A percentile compares a stretch with the other conserved stretches of the same genome.
Conservation (phyloP, 805 yeast species). For the Brettanomyces nanus region DNA sequence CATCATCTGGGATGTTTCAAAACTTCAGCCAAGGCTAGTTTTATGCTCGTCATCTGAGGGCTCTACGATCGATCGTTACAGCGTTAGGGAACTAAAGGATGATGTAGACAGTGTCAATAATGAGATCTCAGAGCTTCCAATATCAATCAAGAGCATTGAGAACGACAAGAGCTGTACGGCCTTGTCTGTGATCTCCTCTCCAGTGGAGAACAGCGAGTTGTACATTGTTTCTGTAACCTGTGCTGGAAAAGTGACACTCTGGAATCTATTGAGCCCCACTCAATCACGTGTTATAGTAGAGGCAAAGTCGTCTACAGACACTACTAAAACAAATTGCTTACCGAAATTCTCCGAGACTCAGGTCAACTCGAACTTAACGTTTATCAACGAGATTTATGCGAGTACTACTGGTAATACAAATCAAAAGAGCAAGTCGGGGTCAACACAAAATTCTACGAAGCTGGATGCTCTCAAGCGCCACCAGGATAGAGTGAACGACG, state of each 20-base stretch:
- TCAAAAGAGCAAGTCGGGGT: slow-evolving; percentile 4
- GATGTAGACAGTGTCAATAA: slow-evolving; percentile 17
- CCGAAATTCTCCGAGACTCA: slow-evolving; percentile 26
- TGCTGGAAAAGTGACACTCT: slow-evolving; percentile 23
- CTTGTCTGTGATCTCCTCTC: slow-evolving; percentile 7
- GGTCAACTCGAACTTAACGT: slow-evolving; percentile 30
- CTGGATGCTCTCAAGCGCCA: slow-evolving; percentile 30
- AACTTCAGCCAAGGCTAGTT: slow-evolving; percentile 40
- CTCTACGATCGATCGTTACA: slow-evolving; percentile 19
- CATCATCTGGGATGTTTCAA: slow-evolving; percentile 69
- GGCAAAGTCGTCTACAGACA: slow-evolving; percentile 1
- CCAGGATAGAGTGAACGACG: slow-evolving; percentile 5
- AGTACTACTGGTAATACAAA: slow-evolving; percentile 5
- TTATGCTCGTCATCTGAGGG: slow-evolving; percentile 18
- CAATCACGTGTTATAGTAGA: slow-evolving; percentile 27
- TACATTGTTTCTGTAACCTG: slow-evolving; percentile 13
- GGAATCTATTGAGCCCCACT: slow-evolving; percentile 30
- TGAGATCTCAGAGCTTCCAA: slow-evolving; percentile 12
- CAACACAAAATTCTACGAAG: slow-evolving; percentile 27
- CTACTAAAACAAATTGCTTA: neutral
- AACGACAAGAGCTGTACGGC: slow-evolving; percentile 21
- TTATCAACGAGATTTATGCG: slow-evolving; percentile 31
- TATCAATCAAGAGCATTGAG: slow-evolving; percentile 8
- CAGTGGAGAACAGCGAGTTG: slow-evolving; percentile 7
- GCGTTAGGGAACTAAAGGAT: slow-evolving; percentile 16